These are phyloP conservation scores for Mentha longifolia DNA, from an alignment of 257 asterid genomes.

Conservation along the genomic window DNA sequence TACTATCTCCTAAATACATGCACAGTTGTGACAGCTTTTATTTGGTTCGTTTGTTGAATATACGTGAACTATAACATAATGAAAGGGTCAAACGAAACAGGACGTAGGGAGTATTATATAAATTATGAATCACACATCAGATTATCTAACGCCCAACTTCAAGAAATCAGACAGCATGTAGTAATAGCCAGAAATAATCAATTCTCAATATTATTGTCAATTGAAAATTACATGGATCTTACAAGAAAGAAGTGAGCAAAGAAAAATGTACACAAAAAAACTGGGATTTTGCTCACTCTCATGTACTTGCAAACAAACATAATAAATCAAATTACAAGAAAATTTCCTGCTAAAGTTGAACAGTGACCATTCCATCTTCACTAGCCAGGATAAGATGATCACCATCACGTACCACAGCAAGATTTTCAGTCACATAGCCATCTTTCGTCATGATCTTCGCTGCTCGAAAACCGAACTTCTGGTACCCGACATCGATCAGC, in stretches of 20 bases:
- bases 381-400: constrained; percentile 69
- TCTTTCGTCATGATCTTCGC: constrained; percentile 48
- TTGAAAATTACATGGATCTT: neutral
- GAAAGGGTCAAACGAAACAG: no score
- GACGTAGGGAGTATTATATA: neutral
- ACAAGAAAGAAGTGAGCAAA: neutral
- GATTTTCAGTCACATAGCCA: constrained; percentile 61
- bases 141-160: no score
- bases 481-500: constrained; percentile 55
- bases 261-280: neutral
- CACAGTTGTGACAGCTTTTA: neutral
- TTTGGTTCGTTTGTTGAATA: no score
- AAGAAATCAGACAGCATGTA: no score
- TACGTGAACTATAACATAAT: no score
- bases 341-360: neutral
- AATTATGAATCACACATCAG: neutral
- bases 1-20: neutral
- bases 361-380: neutral
- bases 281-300: neutral
- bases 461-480: constrained; percentile 53
- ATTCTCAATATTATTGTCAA: neutral
- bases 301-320: neutral
- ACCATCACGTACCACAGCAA: constrained; percentile 62
- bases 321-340: neutral
- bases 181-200: neutral